Evolutionary conservation across 805 yeast genomes (phyloP).

Genomic region (Yamadazyma scolyti): DNA sequence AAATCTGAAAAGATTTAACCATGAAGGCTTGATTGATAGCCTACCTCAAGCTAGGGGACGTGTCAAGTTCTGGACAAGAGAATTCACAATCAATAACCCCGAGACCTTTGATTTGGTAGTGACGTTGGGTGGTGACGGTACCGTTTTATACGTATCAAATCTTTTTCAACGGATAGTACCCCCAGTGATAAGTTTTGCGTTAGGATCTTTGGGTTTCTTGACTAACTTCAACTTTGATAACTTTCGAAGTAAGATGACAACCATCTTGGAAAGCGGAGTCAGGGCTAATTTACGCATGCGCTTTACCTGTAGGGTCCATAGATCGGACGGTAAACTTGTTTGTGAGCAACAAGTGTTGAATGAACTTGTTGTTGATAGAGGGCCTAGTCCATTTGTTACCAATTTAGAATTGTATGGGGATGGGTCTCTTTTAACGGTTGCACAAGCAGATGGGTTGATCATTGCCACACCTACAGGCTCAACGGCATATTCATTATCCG

Average conservation of each 20-base stretch:
- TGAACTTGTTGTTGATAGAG: conserved; percentile 88
- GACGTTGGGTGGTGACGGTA: conserved; percentile 45
- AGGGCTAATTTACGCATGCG: conserved; percentile 80
- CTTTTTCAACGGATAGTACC: conserved; percentile 45
- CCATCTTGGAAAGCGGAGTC: conserved; percentile 67
- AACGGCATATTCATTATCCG: conserved; percentile 91
- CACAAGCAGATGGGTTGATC: conserved; percentile 92
- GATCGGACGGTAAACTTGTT: conserved; percentile 48
- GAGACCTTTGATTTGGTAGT: conserved; percentile 42
- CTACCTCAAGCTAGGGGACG: conserved; percentile 42
- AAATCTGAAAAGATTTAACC: conserved; percentile 60
- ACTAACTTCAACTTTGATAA: conserved; percentile 81
- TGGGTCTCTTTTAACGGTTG: conserved; percentile 76
- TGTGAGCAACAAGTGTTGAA: conserved; percentile 78
- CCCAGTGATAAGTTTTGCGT: conserved; percentile 42
- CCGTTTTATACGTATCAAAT: conserved; percentile 41
- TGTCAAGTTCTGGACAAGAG: conserved; percentile 68
- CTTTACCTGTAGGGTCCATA: conserved; percentile 70
- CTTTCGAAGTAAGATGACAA: conserved; percentile 55
- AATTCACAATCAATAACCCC: conserved; percentile 43
- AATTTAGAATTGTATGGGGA: conserved; percentile 89
- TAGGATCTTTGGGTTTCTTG: conserved; percentile 42
- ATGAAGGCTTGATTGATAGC: conserved; percentile 46
- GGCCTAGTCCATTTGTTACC: conserved; percentile 90
- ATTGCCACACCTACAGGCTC: conserved; percentile 96